These are phyloP conservation scores for Podospora australis DNA, from an alignment of 495 filamentous ascomycete species.

Conservation along the genomic window DNA sequence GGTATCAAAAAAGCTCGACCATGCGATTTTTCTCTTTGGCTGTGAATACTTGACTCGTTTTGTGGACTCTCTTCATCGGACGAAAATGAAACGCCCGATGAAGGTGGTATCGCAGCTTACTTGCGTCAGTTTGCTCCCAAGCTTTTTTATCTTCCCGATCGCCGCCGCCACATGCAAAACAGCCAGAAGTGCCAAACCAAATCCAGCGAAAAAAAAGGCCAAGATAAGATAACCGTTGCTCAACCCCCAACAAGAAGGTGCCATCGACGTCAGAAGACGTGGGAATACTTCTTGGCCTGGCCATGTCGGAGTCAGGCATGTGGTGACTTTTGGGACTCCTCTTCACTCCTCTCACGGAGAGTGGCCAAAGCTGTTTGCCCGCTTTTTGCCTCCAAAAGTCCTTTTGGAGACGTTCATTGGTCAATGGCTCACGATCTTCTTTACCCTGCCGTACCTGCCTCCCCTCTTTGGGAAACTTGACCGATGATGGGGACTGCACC, in stretches of 20 bases:
- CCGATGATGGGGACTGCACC: neutral
- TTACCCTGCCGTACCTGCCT: neutral
- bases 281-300: neutral
- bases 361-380: neutral
- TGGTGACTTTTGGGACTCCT: neutral
- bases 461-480: neutral
- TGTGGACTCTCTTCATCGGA: too few relatives aligned
- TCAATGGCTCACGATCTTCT: neutral
- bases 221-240: neutral
- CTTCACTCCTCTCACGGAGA: neutral
- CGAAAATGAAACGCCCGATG: too few relatives aligned
- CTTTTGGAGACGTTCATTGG: neutral
- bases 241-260: neutral
- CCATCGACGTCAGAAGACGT: neutral
- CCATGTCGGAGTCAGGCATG: neutral
- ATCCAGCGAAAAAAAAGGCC: neutral
- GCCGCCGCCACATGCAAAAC: neutral
- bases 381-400: neutral
- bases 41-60: too few relatives aligned
- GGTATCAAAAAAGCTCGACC: neutral
- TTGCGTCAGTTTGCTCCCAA: neutral
- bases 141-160: neutral
- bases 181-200: neutral
- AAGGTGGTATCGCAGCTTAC: too few relatives aligned
- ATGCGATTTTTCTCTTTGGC: too few relatives aligned